Conservation (phyloP, 2,329 filamentous ascomycete species). For the Aspergillus calidoustus region DNA sequence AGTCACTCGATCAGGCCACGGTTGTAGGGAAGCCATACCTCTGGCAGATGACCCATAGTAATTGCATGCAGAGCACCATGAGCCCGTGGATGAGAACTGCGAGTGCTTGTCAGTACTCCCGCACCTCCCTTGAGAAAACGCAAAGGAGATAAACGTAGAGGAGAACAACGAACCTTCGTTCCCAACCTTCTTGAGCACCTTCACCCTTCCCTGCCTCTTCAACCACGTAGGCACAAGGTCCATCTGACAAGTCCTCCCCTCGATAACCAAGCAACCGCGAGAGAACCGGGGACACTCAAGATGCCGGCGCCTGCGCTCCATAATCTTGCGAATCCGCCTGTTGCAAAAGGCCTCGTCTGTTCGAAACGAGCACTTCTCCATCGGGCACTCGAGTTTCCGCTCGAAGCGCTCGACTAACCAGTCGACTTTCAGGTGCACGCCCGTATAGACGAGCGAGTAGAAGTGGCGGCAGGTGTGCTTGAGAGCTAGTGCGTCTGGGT, state of each 20-base stretch:
- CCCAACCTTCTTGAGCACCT: conserved; percentile 23
- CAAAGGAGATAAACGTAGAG: background rate
- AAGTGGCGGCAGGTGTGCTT: conserved; percentile 70
- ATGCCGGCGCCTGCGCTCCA: conserved; percentile 47
- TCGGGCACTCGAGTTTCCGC: conserved; percentile 69
- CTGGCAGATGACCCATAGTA: conserved; percentile 21
- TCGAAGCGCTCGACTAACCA: conserved; percentile 70
- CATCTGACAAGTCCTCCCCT: conserved; percentile 40
- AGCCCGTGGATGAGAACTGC: conserved; percentile 24
- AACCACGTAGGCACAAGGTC: conserved; percentile 37
- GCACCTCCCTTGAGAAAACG: background rate
- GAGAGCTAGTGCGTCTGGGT: conserved; percentile 72
- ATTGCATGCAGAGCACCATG: conserved; percentile 21
- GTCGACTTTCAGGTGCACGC: conserved; percentile 67
- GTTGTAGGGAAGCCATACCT: conserved; percentile 9
- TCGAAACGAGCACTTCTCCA: conserved; percentile 49
- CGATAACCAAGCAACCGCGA: conserved; percentile 45
- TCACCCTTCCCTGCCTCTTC: conserved; percentile 26
- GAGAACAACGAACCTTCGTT: conserved; percentile 37
- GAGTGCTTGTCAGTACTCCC: background rate
- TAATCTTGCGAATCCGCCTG: conserved; percentile 45
- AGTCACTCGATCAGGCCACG: background rate
- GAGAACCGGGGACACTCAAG: conserved; percentile 39
- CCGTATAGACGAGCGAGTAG: conserved; percentile 67
- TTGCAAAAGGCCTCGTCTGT: conserved; percentile 50